A percentile compares a stretch with the other conserved stretches of the same genome.
These are phyloP conservation scores for Nidula niveotomentosa DNA, from an alignment of 1,284 basidiomycete species.

Conservation along the genomic window DNA sequence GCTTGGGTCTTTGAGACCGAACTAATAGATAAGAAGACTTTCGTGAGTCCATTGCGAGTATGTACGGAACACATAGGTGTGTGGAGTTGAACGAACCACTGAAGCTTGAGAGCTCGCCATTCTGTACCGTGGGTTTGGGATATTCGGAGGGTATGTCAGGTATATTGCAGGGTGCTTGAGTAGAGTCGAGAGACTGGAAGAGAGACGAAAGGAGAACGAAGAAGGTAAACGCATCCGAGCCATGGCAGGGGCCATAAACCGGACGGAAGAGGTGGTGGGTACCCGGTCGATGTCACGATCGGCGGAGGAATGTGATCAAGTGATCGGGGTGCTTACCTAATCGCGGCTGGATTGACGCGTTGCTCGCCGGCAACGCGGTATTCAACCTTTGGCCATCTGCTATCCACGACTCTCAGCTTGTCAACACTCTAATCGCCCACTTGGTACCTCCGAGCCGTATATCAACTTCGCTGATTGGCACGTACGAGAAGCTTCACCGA, in stretches of 20 bases:
- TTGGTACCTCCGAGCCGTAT: too few relatives aligned
- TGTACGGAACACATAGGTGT: background rate
- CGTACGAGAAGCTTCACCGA: too few relatives aligned
- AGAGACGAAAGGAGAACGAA: conserved; percentile 6
- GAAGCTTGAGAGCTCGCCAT: conserved; percentile 45
- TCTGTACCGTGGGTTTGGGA: conserved; percentile 18
- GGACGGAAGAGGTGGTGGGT: too few relatives aligned
- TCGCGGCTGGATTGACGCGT: too few relatives aligned
- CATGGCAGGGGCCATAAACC: background rate
- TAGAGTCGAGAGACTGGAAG: conserved; percentile 2
- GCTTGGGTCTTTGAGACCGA: conserved; percentile 74
- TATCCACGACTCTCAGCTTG: too few relatives aligned
- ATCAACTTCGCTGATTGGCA: too few relatives aligned
- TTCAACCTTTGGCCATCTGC: too few relatives aligned
- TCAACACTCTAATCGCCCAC: too few relatives aligned
- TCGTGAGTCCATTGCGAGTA: background rate
- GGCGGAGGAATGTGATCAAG: background rate
- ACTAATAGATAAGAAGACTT: conserved; percentile 32
- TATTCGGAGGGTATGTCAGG: conserved; percentile 3
- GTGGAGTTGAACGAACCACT: conserved; percentile 22
- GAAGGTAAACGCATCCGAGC: conserved; percentile 17
- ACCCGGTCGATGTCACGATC: background rate
- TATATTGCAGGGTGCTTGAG: conserved; percentile 3
- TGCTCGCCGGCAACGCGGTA: too few relatives aligned
- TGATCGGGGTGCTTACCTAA: too few relatives aligned